A percentile compares a stretch with the other conserved stretches of the same genome.
Evolutionary conservation across 2,329 filamentous ascomycete genomes (phyloP).

Genomic region (Aspergillus chevalieri): DNA sequence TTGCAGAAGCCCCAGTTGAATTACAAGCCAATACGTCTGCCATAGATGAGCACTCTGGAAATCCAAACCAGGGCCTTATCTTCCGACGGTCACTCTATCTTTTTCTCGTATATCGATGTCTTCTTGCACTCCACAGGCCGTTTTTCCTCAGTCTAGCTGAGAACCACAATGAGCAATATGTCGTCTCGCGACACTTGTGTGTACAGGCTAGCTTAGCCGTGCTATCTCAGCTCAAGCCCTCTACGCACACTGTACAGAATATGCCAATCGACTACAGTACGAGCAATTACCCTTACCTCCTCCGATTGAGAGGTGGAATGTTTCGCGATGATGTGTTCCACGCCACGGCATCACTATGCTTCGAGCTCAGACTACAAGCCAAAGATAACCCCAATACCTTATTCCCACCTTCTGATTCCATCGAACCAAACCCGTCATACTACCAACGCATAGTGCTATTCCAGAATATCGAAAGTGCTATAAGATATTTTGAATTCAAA

Average conservation of each 20-base stretch:
- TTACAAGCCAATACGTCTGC: background rate
- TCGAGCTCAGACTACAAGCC: background rate
- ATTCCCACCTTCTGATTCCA: background rate
- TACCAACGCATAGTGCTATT: background rate
- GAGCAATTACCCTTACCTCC: background rate
- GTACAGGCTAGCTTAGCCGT: background rate
- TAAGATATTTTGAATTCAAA: background rate
- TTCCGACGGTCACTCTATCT: constrained; percentile 1
- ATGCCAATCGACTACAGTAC: background rate
- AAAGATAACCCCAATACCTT: background rate
- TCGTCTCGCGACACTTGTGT: background rate
- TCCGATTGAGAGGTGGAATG: background rate
- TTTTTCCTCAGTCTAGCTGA: constrained; percentile 4
- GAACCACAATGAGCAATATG: background rate
- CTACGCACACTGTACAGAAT: background rate
- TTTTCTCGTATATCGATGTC: constrained; percentile 4
- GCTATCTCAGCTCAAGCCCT: background rate
- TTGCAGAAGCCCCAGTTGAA: background rate
- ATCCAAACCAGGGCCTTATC: background rate
- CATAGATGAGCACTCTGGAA: background rate
- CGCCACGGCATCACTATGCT: background rate
- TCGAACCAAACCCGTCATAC: background rate
- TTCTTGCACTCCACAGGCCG: constrained; percentile 4
- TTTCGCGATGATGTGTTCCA: background rate
- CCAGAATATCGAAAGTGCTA: background rate